Evolutionary conservation across 441 rosid genomes (phyloP), one percentile per base, ranked within the genome.

Genomic region (Arabidopsis lyrata): DNA sequence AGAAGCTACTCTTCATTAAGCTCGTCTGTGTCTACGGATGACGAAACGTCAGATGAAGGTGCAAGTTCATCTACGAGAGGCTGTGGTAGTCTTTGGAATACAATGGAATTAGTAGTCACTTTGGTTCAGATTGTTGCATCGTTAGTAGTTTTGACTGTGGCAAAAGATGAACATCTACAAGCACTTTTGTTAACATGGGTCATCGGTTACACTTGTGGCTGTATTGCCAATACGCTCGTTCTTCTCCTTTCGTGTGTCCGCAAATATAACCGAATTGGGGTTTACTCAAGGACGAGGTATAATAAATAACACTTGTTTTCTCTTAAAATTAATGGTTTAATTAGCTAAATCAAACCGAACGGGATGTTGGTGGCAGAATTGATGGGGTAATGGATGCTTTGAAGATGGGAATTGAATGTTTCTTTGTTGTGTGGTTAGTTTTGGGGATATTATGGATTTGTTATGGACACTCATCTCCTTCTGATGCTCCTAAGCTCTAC

Each of bases 361-460:
- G 59, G 59, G 86, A 87, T 16, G 57, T 86, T 57, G 65, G 65
- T 53, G 38, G 83, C 93, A 94, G 96, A 70, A 69, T 87, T 58
- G 87, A 88, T 81, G 81, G 75, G 24, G 67, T 90, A 48, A 77
- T 87, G 76, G 91, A 88, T 31, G 82, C 85, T 80, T 83, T 90
- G 75, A 94, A 86, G 82, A 86, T 86, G 87, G 87, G 74, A 35
- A 73, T 88, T 77, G 96, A 88, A 81, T 94, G 95, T 78, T 86
- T 94, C 68, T 90, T 91, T 76, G 90, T 89, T 12, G 89, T 94
- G 62, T 91, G 95, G 93, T 87, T 90, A 80, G 87, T 90, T 68
- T 91, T 86, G 36, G 98, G 97, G 75, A 86, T 90, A 16, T 88
- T 87, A 14, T 91, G 92, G 95, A 86, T 88, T 60, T 90, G 86